Conservation (phyloP, 345 rosid species). For the Pugionium cornutum region DNA sequence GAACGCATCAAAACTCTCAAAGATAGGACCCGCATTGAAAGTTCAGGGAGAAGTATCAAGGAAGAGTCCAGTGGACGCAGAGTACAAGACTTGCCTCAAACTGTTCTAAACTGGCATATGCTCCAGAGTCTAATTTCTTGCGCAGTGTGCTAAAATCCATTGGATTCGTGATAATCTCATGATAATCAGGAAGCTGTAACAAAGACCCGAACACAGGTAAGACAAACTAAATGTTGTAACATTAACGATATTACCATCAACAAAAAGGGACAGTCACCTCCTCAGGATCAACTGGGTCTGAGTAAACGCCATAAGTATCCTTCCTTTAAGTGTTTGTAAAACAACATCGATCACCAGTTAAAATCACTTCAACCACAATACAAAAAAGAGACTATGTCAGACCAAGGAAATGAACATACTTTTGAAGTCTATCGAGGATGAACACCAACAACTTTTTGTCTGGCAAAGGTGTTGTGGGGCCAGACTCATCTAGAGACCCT, state of each 20-base stretch:
- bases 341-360: slow-evolving; percentile 29
- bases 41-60: neutral
- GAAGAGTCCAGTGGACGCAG: slow-evolving; percentile 1
- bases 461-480: slow-evolving; percentile 97
- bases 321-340: slow-evolving; percentile 55
- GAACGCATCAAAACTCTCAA: slow-evolving; percentile 4
- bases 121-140: slow-evolving; percentile 67
- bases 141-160: slow-evolving; percentile 87
- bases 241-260: slow-evolving; percentile 14
- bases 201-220: slow-evolving; percentile 29
- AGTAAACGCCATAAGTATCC: slow-evolving; percentile 91
- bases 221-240: slow-evolving; percentile 1
- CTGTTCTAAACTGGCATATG: slow-evolving; percentile 72
- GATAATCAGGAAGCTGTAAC: slow-evolving; percentile 93
- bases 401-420: slow-evolving; percentile 50
- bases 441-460: slow-evolving; percentile 96
- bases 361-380: slow-evolving; percentile 25
- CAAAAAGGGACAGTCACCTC: slow-evolving; percentile 51
- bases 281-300: slow-evolving; percentile 91
- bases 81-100: slow-evolving; percentile 62
- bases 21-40: neutral
- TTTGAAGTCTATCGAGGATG: slow-evolving; percentile 99
- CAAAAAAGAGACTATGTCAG: slow-evolving; percentile 28
- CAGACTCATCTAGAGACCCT: slow-evolving; percentile 79
- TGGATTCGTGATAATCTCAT: slow-evolving; percentile 74